Evolutionary conservation across 2,329 filamentous ascomycete genomes (phyloP).

Genomic region (Fusarium armeniacum): DNA sequence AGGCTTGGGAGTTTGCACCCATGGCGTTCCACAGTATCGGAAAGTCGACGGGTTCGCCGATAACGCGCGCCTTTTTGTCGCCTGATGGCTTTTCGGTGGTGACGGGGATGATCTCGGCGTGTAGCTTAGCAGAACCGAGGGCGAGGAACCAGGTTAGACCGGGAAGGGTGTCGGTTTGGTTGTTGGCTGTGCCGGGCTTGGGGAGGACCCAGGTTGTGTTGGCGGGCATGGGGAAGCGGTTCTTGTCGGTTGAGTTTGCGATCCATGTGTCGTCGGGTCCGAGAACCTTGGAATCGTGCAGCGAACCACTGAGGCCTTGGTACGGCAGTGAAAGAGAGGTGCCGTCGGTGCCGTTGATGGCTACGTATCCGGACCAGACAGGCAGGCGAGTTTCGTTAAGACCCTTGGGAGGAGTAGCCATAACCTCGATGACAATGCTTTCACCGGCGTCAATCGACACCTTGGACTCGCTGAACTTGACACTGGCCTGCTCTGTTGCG

Average conservation of each 20-base stretch:
- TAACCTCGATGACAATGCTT: constrained; percentile 63
- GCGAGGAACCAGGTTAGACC: constrained; percentile 58
- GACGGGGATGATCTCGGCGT: constrained; percentile 61
- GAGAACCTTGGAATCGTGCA: constrained; percentile 51
- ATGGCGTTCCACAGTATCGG: constrained; percentile 56
- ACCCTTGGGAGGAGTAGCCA: constrained; percentile 57
- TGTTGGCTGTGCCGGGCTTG: constrained; percentile 53
- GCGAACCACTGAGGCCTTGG: constrained; percentile 57
- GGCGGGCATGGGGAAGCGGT: constrained; percentile 45
- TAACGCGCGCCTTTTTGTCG: constrained; percentile 52
- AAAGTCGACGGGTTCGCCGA: constrained; percentile 61
- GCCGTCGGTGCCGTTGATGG: constrained; percentile 58
- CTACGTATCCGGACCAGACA: constrained; percentile 60
- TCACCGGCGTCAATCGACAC: constrained; percentile 61
- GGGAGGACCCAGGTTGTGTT: constrained; percentile 61
- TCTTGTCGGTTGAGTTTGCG: constrained; percentile 53
- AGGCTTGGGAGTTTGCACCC: constrained; percentile 50
- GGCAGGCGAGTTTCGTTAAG: constrained; percentile 56
- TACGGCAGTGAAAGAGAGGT: constrained; percentile 58
- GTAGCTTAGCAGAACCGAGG: constrained; percentile 62
- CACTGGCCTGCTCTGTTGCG: constrained; percentile 57
- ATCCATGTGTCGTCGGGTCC: constrained; percentile 49
- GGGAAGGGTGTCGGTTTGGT: constrained; percentile 55
- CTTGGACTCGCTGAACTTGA: constrained; percentile 59
- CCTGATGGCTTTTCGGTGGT: constrained; percentile 41